Conservation (phyloP, 225 moss, liverwort and hornwort genomes). For the Marchantia paleacea region DNA sequence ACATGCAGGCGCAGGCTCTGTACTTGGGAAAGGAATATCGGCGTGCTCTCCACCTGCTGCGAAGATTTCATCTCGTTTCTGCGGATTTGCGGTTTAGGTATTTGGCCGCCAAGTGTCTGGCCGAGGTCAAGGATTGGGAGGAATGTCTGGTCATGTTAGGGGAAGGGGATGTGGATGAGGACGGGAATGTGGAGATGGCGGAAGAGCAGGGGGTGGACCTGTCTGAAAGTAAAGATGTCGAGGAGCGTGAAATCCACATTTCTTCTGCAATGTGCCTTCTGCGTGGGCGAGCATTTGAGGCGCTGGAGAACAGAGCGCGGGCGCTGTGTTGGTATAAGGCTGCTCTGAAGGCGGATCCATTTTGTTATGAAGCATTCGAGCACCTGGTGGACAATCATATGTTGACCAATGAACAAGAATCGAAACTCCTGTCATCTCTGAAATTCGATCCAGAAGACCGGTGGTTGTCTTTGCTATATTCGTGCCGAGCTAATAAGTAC, state of each 20-base stretch:
- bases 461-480: slow-evolving; percentile 87
- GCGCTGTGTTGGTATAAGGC: slow-evolving; percentile 97
- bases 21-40: slow-evolving; percentile 91
- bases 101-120: slow-evolving; percentile 91
- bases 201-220: slow-evolving; percentile 78
- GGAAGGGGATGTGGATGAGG: slow-evolving; percentile 95
- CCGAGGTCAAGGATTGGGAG: slow-evolving; percentile 98
- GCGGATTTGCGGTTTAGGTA: slow-evolving; percentile 91
- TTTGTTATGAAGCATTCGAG: slow-evolving; percentile 97
- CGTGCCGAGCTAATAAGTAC: slow-evolving; percentile 94
- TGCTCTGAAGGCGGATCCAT: slow-evolving; percentile 90
- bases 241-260: slow-evolving; percentile 92
- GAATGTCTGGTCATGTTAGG: slow-evolving; percentile 94
- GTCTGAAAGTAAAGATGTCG: slow-evolving; percentile 65
- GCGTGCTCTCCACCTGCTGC: slow-evolving; percentile 79
- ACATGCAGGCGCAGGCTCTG: slow-evolving; percentile 95
- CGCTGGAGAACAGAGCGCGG: slow-evolving; percentile 88
- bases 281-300: slow-evolving; percentile 92
- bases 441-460: slow-evolving; percentile 94
- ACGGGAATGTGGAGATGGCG: slow-evolving; percentile 71
- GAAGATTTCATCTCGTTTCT: slow-evolving; percentile 77
- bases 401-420: slow-evolving; percentile 95
- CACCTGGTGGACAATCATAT: slow-evolving; percentile 94
- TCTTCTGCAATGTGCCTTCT: slow-evolving; percentile 86
- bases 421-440: slow-evolving; percentile 66